phyloP scores from a whole-genome alignment of 148 eudicot genomes.

The Cornus controversa region DNA sequence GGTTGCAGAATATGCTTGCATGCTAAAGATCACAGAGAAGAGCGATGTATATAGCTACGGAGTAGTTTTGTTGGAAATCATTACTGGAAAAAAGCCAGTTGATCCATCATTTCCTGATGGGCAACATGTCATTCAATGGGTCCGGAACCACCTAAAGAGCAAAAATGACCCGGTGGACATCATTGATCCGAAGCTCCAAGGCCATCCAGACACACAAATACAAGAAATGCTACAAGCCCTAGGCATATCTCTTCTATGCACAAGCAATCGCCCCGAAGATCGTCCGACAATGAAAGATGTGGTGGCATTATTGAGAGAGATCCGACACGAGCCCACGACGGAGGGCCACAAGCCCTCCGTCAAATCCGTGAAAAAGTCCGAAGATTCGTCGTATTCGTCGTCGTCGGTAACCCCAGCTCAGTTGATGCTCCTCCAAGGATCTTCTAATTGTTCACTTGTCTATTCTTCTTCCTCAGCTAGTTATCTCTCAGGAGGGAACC shows the following conservation, averaged over 20 bases:
- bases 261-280: constrained; percentile 69
- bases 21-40: constrained; percentile 64
- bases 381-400: constrained; percentile 30
- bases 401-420: constrained; percentile 50
- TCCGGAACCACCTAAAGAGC: constrained; percentile 69
- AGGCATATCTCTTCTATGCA: constrained; percentile 81
- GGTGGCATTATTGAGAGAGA: constrained; percentile 61
- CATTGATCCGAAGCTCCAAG: constrained; percentile 67
- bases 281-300: constrained; percentile 96
- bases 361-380: constrained; percentile 21
- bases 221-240: constrained; percentile 93
- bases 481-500: constrained; percentile 24
- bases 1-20: constrained; percentile 61
- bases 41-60: constrained; percentile 89
- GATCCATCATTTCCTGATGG: constrained; percentile 64
- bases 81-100: constrained; percentile 70
- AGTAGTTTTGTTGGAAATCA: constrained; percentile 75
- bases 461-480: constrained; percentile 64
- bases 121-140: constrained; percentile 79
- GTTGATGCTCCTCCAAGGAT: constrained; percentile 48
- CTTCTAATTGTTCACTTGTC: constrained; percentile 55
- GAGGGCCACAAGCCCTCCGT: constrained; percentile 38
- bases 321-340: constrained; percentile 46
- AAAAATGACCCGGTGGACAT: constrained; percentile 62
- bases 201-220: constrained; percentile 64